Evolutionary conservation across 768 basidiomycete genomes (phyloP), one percentile per base, ranked within the genome.

Genomic region (Lactarius psammicola): DNA sequence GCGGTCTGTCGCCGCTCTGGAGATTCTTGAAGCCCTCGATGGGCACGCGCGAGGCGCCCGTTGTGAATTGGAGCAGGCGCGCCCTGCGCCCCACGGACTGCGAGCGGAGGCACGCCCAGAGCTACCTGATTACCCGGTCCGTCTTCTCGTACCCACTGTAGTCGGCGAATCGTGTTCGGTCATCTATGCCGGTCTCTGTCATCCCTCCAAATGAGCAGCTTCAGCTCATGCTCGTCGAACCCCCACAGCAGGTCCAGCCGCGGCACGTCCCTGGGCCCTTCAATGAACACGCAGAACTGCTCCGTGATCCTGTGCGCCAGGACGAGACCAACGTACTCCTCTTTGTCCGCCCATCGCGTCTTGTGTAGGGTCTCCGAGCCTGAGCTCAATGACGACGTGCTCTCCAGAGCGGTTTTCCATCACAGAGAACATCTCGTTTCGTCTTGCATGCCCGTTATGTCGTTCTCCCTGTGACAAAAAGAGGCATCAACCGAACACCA

Each of bases 161-260:
- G n/a, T n/a, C n/a, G n/a, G n/a, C n/a, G n/a, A n/a, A n/a, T n/a
- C n/a, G n/a, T 70, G 87, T 90, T 93, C 93, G 94, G 72, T 94
- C 92, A 70, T 94, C 91, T 82, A 74, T 81, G 77, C 70, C 82
- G 81, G 70, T 77, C 72, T 33, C 76, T 63, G 62, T 77, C 77
- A 95, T 94, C 62, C 94, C 94, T 68, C 94, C 94, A 67, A n/a
- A 96, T 94, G 68, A 96, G 79, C 61, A 95, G 76, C 77, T 94
- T 92, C 5, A 95, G 79, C 72, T 95, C 94, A 62, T 91, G 82
- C 75, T 95, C 94, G 73, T 95, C 94, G 71, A 96, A 95, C 3
- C 95, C 92, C 71, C 86, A 87, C 74, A 96, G 82, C n/a, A 95
- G 81, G 70, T 94, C 92, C 66, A 85, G 80, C 10, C 94, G 91